Conservation (phyloP, 2,329 filamentous ascomycete species). For the Ampelomyces quisqualis region DNA sequence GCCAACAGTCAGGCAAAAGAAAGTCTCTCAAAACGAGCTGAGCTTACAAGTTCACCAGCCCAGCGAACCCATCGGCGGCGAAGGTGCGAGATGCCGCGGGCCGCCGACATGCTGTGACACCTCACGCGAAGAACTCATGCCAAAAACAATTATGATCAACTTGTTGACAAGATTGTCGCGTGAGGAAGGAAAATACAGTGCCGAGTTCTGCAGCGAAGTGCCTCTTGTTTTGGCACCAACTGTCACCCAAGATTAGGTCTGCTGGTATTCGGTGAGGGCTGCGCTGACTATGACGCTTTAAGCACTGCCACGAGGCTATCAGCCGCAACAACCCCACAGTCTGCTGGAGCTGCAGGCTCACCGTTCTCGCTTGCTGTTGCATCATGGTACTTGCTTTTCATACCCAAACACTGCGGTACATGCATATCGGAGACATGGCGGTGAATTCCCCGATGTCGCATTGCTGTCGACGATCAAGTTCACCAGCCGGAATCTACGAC, state of each 20-base stretch:
- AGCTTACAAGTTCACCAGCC: constrained; percentile 1
- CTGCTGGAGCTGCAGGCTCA: constrained; percentile 14
- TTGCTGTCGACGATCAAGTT: not conserved
- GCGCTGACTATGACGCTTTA: constrained; percentile 11
- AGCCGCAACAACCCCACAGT: constrained; percentile 22
- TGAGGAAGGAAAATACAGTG: too few species aligned
- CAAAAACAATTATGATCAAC: too few species aligned
- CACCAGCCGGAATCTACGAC: too few species aligned
- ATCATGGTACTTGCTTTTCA: constrained; percentile 11
- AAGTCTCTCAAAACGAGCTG: too few species aligned
- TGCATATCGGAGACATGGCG: constrained; percentile 5
- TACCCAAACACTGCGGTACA: constrained; percentile 7
- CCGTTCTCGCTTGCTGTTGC: constrained; percentile 14
- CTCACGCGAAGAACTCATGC: too few species aligned
- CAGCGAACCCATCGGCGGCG: not conserved
- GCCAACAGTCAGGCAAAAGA: too few species aligned
- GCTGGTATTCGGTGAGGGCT: constrained; percentile 7
- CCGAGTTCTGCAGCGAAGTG: constrained; percentile 7
- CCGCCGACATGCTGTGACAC: too few species aligned
- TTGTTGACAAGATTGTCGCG: too few species aligned
- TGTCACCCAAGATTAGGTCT: not conserved
- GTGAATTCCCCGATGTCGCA: constrained; percentile 5
- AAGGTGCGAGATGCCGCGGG: not conserved
- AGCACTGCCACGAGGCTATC: constrained; percentile 12
- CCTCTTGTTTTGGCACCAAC: not conserved